These are phyloP conservation scores for Saccharomyces pastorianus DNA, from an alignment of 1,139 yeast genomes.

Conservation along the genomic window DNA sequence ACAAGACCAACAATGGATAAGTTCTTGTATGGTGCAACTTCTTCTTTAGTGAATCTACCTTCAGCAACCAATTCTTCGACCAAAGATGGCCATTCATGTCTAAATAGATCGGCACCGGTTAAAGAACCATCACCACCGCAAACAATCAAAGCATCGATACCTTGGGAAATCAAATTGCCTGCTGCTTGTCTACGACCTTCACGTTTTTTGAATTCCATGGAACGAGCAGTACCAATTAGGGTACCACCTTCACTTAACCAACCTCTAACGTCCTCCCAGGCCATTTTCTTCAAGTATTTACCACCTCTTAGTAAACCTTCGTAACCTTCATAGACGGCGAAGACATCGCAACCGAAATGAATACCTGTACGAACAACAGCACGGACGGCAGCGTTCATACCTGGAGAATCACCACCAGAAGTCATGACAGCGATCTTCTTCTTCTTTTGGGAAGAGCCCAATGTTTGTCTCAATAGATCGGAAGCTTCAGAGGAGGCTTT, in stretches of 20 bases:
- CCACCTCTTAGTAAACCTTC: slow-evolving; percentile 71
- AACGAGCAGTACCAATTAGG: slow-evolving; percentile 73
- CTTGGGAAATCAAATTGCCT: slow-evolving; percentile 57
- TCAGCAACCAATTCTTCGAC: slow-evolving; percentile 49
- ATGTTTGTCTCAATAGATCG: slow-evolving; percentile 16
- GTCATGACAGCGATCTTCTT: slow-evolving; percentile 77
- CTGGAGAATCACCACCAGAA: slow-evolving; percentile 83
- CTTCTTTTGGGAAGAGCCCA: slow-evolving; percentile 23
- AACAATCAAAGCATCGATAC: slow-evolving; percentile 71
- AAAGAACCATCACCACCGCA: slow-evolving; percentile 85
- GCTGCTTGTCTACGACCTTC: slow-evolving; percentile 65
- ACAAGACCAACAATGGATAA: slow-evolving; percentile 71
- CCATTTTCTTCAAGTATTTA: slow-evolving; percentile 53
- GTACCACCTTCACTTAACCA: slow-evolving; percentile 74
- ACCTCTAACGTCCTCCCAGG: slow-evolving; percentile 72
- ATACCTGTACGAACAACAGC: slow-evolving; percentile 74
- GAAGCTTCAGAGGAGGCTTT: slow-evolving; percentile 23
- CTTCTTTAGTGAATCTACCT: slow-evolving; percentile 42
- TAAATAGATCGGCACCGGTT: slow-evolving; percentile 77
- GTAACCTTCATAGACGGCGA: slow-evolving; percentile 70
- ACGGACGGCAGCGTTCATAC: slow-evolving; percentile 77
- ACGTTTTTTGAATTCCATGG: slow-evolving; percentile 58
- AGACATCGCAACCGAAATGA: slow-evolving; percentile 62
- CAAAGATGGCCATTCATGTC: slow-evolving; percentile 73
- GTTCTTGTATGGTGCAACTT: slow-evolving; percentile 46